Evolutionary conservation across 768 basidiomycete genomes (phyloP).

Genomic region (Erythrobasidium yunnanense): DNA sequence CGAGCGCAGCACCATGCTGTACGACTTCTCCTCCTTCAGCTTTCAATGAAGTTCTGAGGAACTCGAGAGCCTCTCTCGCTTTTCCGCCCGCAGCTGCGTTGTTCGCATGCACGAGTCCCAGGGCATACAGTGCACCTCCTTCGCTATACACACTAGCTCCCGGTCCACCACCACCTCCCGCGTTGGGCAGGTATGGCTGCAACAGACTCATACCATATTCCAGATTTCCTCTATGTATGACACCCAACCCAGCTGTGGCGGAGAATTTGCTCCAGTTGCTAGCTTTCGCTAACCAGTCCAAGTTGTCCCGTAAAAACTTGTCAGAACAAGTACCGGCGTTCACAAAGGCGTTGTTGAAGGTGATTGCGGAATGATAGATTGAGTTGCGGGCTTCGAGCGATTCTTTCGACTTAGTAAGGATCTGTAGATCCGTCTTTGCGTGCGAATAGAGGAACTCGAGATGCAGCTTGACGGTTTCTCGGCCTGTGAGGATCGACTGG

Average conservation of each 20-base stretch:
- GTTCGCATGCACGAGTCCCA: slow-evolving; percentile 88
- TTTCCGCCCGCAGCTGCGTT: slow-evolving; percentile 50
- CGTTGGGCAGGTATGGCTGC: slow-evolving; percentile 76
- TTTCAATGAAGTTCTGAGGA: slow-evolving; percentile 69
- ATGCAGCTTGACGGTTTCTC: slow-evolving; percentile 82
- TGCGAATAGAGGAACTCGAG: slow-evolving; percentile 91
- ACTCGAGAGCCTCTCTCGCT: slow-evolving; percentile 41
- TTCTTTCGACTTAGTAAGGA: slow-evolving; percentile 88
- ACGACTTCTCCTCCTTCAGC: slow-evolving; percentile 69
- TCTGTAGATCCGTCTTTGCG: slow-evolving; percentile 80
- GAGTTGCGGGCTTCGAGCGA: slow-evolving; percentile 85
- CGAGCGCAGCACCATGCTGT: slow-evolving; percentile 92
- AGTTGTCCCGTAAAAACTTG: slow-evolving; percentile 79
- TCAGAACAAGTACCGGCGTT: slow-evolving; percentile 97
- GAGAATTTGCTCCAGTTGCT: slow-evolving; percentile 99
- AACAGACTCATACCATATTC: slow-evolving; percentile 85
- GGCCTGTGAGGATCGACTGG: slow-evolving; percentile 63
- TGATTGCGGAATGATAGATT: slow-evolving; percentile 92
- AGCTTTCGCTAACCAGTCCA: slow-evolving; percentile 90
- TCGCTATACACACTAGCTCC: slow-evolving; percentile 79
- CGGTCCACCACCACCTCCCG: slow-evolving; percentile 53
- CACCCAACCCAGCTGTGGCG: slow-evolving; percentile 88
- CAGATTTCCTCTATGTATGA: slow-evolving; percentile 94
- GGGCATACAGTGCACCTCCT: slow-evolving; percentile 87
- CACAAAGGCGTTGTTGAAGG: slow-evolving; percentile 94